A percentile compares a stretch with the other conserved stretches of the same genome.
These are phyloP conservation scores for Neohortaea acidophila DNA, from an alignment of 495 filamentous ascomycete genomes.

Conservation along the genomic window DNA sequence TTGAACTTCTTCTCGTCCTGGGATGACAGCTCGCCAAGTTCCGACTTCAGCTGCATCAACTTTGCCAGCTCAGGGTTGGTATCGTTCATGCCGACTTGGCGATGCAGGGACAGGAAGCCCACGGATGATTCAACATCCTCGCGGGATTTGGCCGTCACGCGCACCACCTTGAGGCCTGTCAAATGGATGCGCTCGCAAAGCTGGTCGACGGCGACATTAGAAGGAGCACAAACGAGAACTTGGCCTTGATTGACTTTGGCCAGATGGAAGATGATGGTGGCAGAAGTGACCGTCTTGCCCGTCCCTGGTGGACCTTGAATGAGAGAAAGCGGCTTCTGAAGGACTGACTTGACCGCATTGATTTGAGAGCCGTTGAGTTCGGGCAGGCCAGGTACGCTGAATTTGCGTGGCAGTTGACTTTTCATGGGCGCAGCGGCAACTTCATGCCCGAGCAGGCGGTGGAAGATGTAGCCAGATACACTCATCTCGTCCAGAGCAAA, in stretches of 20 bases:
- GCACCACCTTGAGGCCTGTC: conserved; percentile 92
- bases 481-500: conserved; percentile 98
- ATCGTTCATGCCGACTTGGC: conserved; percentile 95
- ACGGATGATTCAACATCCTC: conserved; percentile 97
- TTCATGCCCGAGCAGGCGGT: conserved; percentile 90
- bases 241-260: conserved; percentile 90
- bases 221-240: conserved; percentile 91
- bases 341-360: conserved; percentile 86
- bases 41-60: conserved; percentile 77
- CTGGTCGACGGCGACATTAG: conserved; percentile 97
- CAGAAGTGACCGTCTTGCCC: conserved; percentile 98
- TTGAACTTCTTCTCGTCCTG: conserved; percentile 98
- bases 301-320: conserved; percentile 97
- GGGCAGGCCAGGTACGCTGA: conserved; percentile 86
- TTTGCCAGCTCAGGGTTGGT: conserved; percentile 87
- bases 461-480: conserved; percentile 97
- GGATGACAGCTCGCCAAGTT: conserved; percentile 81
- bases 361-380: conserved; percentile 95
- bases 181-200: conserved; percentile 94
- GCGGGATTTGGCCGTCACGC: conserved; percentile 91
- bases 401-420: conserved; percentile 89
- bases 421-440: conserved; percentile 94
- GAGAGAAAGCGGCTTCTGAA: conserved; percentile 82
- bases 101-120: conserved; percentile 83
- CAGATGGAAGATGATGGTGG: conserved; percentile 95